These are phyloP conservation scores for Phytomonas sp. DNA, from an alignment of 208 protist genomes.

Conservation along the genomic window DNA sequence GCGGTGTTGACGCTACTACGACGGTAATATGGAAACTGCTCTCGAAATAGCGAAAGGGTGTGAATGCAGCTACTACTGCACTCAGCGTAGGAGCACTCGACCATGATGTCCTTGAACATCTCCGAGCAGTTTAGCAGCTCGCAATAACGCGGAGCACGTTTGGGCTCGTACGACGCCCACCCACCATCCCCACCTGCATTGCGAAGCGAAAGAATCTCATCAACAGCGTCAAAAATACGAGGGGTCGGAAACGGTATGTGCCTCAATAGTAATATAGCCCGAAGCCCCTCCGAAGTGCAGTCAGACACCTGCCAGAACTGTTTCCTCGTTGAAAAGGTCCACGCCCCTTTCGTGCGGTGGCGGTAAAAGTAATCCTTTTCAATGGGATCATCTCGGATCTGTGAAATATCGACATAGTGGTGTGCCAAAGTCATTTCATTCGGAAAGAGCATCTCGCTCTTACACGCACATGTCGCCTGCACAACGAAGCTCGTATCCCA, in stretches of 20 bases:
- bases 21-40: slow-evolving; percentile 86
- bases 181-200: slow-evolving; percentile 89
- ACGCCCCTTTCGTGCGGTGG: slow-evolving; percentile 93
- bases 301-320: slow-evolving; percentile 96
- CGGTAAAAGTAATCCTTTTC: slow-evolving; percentile 84
- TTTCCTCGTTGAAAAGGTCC: slow-evolving; percentile 95
- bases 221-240: slow-evolving; percentile 83
- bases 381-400: slow-evolving; percentile 89
- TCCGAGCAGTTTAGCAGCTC: slow-evolving; percentile 95
- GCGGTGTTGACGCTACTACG: slow-evolving; percentile 78
- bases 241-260: slow-evolving; percentile 41
- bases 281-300: slow-evolving; percentile 95
- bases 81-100: slow-evolving; percentile 96
- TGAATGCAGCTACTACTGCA: slow-evolving; percentile 94
- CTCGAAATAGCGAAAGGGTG: slow-evolving; percentile 87
- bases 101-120: slow-evolving; percentile 96
- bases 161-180: slow-evolving; percentile 94
- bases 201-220: slow-evolving; percentile 93
- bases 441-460: slow-evolving; percentile 48
- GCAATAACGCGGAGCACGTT: slow-evolving; percentile 77
- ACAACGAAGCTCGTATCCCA: slow-evolving; percentile 97
- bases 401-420: slow-evolving; percentile 88
- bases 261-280: slow-evolving; percentile 74
- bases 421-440: slow-evolving; percentile 79
- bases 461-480: slow-evolving; percentile 88